These are phyloP conservation scores for Groenewaldozyma tartarivorans DNA, from an alignment of 805 yeast genomes.

Conservation along the genomic window DNA sequence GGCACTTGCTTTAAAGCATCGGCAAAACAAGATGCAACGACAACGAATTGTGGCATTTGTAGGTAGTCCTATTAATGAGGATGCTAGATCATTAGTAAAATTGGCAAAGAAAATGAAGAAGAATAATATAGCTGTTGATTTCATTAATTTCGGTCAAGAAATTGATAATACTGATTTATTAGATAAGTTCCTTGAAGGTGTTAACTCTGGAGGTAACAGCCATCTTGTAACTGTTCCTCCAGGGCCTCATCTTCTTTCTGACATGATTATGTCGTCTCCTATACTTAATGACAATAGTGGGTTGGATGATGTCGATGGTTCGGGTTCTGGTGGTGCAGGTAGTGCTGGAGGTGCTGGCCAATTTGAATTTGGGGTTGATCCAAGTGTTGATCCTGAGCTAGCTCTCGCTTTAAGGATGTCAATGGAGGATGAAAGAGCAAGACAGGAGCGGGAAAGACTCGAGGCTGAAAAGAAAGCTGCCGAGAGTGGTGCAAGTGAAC, in stretches of 20 bases:
- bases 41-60: slow-evolving; percentile 87
- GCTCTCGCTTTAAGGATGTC: slow-evolving; percentile 93
- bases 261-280: slow-evolving; percentile 67
- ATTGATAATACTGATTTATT: slow-evolving; percentile 64
- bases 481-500: slow-evolving; percentile 4
- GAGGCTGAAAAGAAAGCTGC: slow-evolving; percentile 11
- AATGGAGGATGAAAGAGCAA: slow-evolving; percentile 84
- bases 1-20: slow-evolving; percentile 83
- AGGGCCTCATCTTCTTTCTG: slow-evolving; percentile 76
- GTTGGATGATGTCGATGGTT: slow-evolving; percentile 25
- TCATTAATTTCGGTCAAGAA: slow-evolving; percentile 89
- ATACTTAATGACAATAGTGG: slow-evolving; percentile 55
- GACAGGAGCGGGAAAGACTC: slow-evolving; percentile 58
- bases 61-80: slow-evolving; percentile 72
- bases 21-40: slow-evolving; percentile 86
- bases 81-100: slow-evolving; percentile 62
- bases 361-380: slow-evolving; percentile 69
- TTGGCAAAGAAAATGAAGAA: slow-evolving; percentile 90
- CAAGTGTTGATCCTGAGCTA: slow-evolving; percentile 91
- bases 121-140: slow-evolving; percentile 81
- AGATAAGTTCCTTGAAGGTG: slow-evolving; percentile 65
- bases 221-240: slow-evolving; percentile 84
- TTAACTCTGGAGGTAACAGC: slow-evolving; percentile 50
- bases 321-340: slow-evolving; percentile 27
- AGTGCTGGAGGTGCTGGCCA: slow-evolving; percentile 20